Evolutionary conservation across 2,329 filamentous ascomycete species (phyloP), one percentile per base, ranked within the genome.

Genomic region (Sodiomyces alkalinus): DNA sequence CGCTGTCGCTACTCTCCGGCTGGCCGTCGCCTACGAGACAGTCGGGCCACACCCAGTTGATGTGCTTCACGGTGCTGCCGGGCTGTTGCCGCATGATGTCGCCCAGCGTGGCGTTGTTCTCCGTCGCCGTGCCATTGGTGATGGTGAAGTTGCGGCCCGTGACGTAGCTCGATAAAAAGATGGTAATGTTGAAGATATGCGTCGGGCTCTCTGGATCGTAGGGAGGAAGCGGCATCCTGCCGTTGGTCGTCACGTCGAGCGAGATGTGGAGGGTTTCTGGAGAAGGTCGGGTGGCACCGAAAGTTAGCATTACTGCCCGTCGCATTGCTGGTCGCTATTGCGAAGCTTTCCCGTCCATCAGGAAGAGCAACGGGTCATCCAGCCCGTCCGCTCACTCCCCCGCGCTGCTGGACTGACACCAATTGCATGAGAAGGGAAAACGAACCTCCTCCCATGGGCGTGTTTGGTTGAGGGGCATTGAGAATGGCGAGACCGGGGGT

Each of bases 21-120:
- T 62, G 47, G 3, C 69, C 70, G 27, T 74, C 55, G 12, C 75
- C 75, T 3, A 72, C 68, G 0, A 81, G 55, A 40, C 76, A 81
- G 33, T 66, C 63, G 0, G 77, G 76, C 75, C 75, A 81, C 13
- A 66, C 55, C 72, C 76, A 81, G 43, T 74, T 74, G 35, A 80
- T 62, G 44, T 81, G 75, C 45, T 81, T 81, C 23, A 81, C 77
- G 0, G 76, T 80, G 42, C 73, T 77, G 4, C 66, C 65, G 1
- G 62, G 50, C 42, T 81, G 74, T 36, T 75, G 68, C 17, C 52
- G 46, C 55, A 81, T 64, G 30, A 81, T 73, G 27, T 74, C 58
- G 2, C 69, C 68, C 6, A 74, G 48, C 23, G 64, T 74, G 6
- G 63, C 64, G 29, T 63, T 60, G 31, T 58, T 55, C 6, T 49